phyloP scores from a whole-genome alignment of 106 monocot genomes.

The Cymbidium sinense region DNA sequence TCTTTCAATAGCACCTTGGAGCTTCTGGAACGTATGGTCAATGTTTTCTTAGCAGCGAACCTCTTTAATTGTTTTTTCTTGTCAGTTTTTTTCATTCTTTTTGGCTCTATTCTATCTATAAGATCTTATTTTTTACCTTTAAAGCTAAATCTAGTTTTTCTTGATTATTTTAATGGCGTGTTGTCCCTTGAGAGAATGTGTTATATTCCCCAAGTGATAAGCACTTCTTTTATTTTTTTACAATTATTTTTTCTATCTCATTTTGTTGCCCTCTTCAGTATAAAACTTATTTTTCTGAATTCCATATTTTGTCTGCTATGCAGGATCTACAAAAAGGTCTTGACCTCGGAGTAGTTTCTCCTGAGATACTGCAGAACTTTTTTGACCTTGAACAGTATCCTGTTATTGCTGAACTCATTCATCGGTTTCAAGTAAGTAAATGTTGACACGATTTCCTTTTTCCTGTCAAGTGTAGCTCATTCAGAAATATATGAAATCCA shows the following conservation, averaged over 20 bases:
- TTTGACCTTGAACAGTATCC: constrained; percentile 97
- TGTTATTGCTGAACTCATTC: constrained; percentile 75
- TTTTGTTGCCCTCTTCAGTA: background rate
- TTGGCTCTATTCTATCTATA: background rate
- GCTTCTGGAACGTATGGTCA: background rate
- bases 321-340: constrained; percentile 92
- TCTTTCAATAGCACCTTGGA: background rate
- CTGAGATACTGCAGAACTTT: constrained; percentile 91
- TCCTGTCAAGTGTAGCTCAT: background rate
- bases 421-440: constrained; percentile 68
- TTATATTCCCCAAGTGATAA: background rate
- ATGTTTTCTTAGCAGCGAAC: background rate
- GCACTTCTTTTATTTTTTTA: background rate
- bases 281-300: background rate
- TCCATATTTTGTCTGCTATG: constrained; percentile 5
- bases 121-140: background rate
- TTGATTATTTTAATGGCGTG: background rate
- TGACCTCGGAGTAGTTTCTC: constrained; percentile 94
- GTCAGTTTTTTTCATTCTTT: background rate
- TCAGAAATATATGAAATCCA: background rate
- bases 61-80: background rate
- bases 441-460: constrained; percentile 2
- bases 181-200: background rate
- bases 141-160: background rate
- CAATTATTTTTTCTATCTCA: background rate